Base-by-base conservation (phyloP, 2,329 filamentous ascomycete genomes). In the Magnaporthiopsis rhizophila region DNA sequence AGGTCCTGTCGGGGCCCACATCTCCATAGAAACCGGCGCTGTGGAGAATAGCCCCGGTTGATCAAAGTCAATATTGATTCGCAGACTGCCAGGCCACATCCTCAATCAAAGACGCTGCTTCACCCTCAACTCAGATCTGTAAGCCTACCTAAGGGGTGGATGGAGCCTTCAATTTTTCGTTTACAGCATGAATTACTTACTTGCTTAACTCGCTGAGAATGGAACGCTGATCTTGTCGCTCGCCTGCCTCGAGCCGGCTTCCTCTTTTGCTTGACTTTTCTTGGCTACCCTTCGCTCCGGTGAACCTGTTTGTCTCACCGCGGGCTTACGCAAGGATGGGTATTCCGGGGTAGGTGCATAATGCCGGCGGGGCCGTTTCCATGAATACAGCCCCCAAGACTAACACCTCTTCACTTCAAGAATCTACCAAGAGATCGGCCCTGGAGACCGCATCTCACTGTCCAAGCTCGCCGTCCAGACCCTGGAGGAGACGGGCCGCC, bases 341-440 rank as follows among this genome's bases (percentile, higher is more conserved):
- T n/a, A 88, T 89, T 73, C 87, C 86, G 78, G 85, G 85, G 85
- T 87, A 74, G 64, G 73, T 68, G 28, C 15, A 18, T 4, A 58
- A 65, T 70, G 58, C 70, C 64, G 7, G 53, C 61, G 28, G 28
- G n/a, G n/a, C n/a, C 4, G 8, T 24, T 30, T 58, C 57, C 21
- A 36, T 50, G 18, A 7, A 56, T 34, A 32, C 60, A 26, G 28
- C 21, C 5, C n/a, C n/a, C 50, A 62, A 67, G 26, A 66, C 60
- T 58, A 18, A 59, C 12, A 62, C 60, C 34, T 64, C 67, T 72
- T 58, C 71, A 15, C n/a, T 18, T 38, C 15, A n/a, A 97, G 94
- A 21, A 91, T 99, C 64, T 95, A 97, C 77, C 89, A 89, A 72
- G 91, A 97, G 75, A 90, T 99, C 69, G 93, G 93, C 57, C 79